phyloP scores from a whole-genome alignment of 495 filamentous ascomycete genomes.

The Penicillium fimorum region DNA sequence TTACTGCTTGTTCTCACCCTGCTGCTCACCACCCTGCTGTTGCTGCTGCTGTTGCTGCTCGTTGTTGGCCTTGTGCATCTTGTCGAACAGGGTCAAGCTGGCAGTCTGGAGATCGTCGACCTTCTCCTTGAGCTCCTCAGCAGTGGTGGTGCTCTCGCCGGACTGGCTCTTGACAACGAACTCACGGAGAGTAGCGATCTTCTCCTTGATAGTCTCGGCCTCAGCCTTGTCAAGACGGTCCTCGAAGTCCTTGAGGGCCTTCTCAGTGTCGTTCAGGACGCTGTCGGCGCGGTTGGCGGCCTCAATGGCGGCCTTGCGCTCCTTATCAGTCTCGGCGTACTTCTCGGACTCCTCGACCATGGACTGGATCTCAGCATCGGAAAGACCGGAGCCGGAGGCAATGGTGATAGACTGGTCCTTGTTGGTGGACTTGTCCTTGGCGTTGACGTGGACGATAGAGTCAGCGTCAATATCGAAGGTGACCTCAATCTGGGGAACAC shows the following conservation, averaged over 20 bases:
- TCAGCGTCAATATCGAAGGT: conserved; percentile 99
- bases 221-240: conserved; percentile 96
- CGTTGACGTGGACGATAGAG: conserved; percentile 97
- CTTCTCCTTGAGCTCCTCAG: conserved; percentile 94
- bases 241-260: conserved; percentile 93
- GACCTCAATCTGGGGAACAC: conserved; percentile 97
- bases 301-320: conserved; percentile 93
- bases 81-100: conserved; percentile 95
- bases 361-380: conserved; percentile 85
- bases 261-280: conserved; percentile 96
- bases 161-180: conserved; percentile 92
- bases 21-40: conserved; percentile 53
- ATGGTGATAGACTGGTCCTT: conserved; percentile 99
- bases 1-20: conserved; percentile 85
- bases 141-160: conserved; percentile 80
- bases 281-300: conserved; percentile 94
- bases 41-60: conserved; percentile 62
- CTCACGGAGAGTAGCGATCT: conserved; percentile 86
- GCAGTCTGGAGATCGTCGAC: conserved; percentile 95
- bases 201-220: conserved; percentile 87
- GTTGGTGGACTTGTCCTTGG: conserved; percentile 98
- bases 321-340: conserved; percentile 92
- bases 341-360: conserved; percentile 99
- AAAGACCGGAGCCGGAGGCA: conserved; percentile 96
- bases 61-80: conserved; percentile 95